Evolutionary conservation across 2,329 filamentous ascomycete species (phyloP).

Genomic region (Fusarium sp.): DNA sequence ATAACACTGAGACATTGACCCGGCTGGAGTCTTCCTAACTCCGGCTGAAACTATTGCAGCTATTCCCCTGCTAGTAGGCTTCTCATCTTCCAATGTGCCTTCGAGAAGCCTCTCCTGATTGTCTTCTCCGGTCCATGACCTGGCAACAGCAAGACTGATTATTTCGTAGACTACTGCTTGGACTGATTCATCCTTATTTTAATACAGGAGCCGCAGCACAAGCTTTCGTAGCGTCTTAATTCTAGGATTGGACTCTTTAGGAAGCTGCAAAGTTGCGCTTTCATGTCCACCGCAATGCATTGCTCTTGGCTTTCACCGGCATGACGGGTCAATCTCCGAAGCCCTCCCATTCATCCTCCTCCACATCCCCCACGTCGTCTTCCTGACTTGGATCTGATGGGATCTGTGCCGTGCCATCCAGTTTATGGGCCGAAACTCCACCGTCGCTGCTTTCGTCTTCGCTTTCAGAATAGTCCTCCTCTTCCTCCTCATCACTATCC

Average conservation of each 20-base stretch:
- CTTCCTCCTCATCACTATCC: slow-evolving; percentile 30
- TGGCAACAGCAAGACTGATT: too few relatives aligned
- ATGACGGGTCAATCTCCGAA: slow-evolving; percentile 42
- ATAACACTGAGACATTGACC: too few relatives aligned
- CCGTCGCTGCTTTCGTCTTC: slow-evolving; percentile 20
- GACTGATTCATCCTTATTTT: slow-evolving; percentile 1
- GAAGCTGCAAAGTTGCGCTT: background rate
- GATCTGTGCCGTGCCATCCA: slow-evolving; percentile 20
- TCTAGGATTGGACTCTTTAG: background rate
- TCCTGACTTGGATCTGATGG: slow-evolving; percentile 27
- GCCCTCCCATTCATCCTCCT: slow-evolving; percentile 48
- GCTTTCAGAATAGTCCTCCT: slow-evolving; percentile 19
- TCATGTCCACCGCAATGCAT: background rate
- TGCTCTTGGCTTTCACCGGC: slow-evolving; percentile 12
- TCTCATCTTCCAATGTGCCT: background rate
- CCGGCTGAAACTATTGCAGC: slow-evolving; percentile 3
- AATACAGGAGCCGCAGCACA: background rate
- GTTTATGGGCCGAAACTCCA: slow-evolving; percentile 15
- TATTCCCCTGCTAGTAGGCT: slow-evolving; percentile 1
- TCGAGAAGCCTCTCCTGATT: too few relatives aligned
- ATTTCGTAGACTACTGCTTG: too few relatives aligned
- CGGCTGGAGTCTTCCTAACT: slow-evolving; percentile 3
- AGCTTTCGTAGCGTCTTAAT: background rate
- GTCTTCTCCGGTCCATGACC: too few relatives aligned
- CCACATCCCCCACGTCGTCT: slow-evolving; percentile 36